Evolutionary conservation across 2,329 filamentous ascomycete species (phyloP).

Genomic region (Neopestalotiopsis sp.): DNA sequence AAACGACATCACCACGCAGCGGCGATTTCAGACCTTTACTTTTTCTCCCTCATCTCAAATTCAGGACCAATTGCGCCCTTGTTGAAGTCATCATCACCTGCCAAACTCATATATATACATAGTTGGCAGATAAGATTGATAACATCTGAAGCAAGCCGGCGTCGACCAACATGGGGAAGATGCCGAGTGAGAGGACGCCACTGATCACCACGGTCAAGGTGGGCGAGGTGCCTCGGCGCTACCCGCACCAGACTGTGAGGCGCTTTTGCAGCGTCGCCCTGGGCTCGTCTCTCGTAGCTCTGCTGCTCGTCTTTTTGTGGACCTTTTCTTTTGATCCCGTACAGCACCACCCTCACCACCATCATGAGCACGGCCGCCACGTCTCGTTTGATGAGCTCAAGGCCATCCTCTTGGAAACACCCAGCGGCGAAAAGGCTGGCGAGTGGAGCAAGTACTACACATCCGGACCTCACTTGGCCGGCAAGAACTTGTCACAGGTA

Average conservation of each 20-base stretch:
- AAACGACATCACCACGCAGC: not conserved
- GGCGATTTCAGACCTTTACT: not conserved
- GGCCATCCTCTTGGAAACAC: constrained; percentile 62
- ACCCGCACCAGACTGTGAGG: constrained; percentile 64
- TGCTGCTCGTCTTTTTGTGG: constrained; percentile 53
- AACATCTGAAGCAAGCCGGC: not conserved
- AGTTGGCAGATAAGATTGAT: constrained; percentile 4
- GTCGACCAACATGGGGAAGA: constrained; percentile 31
- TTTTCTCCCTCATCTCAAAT: not conserved
- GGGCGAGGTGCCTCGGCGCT: constrained; percentile 56
- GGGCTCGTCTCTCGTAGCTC: constrained; percentile 57
- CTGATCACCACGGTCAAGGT: constrained; percentile 68
- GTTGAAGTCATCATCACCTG: not conserved
- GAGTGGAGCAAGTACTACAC: constrained; percentile 84
- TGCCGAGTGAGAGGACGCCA: constrained; percentile 65
- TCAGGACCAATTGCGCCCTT: not conserved
- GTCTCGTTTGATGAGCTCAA: constrained; percentile 57
- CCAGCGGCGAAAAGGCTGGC: constrained; percentile 59
- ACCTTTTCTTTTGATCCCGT: constrained; percentile 35
- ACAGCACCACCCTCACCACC: constrained; percentile 31
- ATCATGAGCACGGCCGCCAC: constrained; percentile 1
- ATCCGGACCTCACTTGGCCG: constrained; percentile 75
- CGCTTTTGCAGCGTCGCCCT: constrained; percentile 70
- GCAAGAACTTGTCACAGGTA: constrained; percentile 76
- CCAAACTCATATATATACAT: not conserved